Evolutionary conservation across 2,329 filamentous ascomycete species (phyloP).

Genomic region (Botrytis deweyae): DNA sequence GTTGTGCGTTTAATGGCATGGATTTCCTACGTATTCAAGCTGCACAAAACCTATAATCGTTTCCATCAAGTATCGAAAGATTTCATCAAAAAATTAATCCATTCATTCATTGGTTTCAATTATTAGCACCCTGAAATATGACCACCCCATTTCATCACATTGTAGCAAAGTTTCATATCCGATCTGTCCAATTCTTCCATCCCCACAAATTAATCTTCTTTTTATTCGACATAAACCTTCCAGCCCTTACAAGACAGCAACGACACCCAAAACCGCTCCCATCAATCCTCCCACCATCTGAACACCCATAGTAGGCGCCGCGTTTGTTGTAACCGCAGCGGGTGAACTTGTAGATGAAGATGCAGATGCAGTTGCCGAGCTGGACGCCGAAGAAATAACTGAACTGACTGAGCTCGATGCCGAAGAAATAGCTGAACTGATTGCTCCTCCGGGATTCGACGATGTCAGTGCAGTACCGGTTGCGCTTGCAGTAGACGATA

Average conservation of each 20-base stretch:
- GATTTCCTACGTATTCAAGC: background rate
- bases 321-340: background rate
- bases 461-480: background rate
- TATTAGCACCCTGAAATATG: background rate
- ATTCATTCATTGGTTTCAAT: background rate
- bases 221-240: background rate
- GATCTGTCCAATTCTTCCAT: background rate
- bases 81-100: background rate
- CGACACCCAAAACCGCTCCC: constrained; percentile 4
- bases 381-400: background rate
- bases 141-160: background rate
- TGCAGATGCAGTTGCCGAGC: background rate
- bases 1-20: background rate
- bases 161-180: background rate
- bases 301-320: background rate
- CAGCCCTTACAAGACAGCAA: constrained; percentile 1
- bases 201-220: background rate
- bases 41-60: background rate
- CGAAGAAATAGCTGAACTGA: background rate
- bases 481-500: background rate
- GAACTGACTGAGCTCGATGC: background rate
- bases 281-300: constrained; percentile 17
- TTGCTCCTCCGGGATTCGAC: background rate
- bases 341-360: background rate
- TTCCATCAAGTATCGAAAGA: background rate